Conservation (phyloP, 2,329 filamentous ascomycete species). For the Microsporum canis region DNA sequence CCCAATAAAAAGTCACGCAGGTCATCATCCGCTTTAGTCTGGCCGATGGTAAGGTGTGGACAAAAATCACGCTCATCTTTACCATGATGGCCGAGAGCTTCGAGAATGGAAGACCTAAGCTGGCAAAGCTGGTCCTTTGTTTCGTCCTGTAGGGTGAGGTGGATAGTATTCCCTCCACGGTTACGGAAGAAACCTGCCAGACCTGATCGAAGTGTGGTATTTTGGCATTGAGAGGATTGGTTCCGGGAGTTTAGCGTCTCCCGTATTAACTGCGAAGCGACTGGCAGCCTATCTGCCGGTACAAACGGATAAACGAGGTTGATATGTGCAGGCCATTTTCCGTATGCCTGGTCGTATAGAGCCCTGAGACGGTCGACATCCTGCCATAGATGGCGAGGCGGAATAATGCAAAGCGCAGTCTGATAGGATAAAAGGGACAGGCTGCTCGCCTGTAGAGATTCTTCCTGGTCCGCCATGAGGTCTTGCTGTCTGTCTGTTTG, state of each 20-base stretch:
- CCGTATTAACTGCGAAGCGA: constrained; percentile 34
- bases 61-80: constrained; percentile 24
- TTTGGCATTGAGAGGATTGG: neutral
- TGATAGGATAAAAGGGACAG: constrained; percentile 36
- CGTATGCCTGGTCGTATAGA: constrained; percentile 52
- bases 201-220: constrained; percentile 4
- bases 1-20: constrained; percentile 43
- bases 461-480: neutral
- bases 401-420: constrained; percentile 51
- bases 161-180: constrained; percentile 42
- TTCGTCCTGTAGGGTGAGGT: constrained; percentile 20
- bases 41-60: constrained; percentile 51
- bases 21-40: constrained; percentile 40
- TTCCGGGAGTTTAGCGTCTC: constrained; percentile 19
- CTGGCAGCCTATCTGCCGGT: constrained; percentile 34
- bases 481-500: neutral
- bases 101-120: constrained; percentile 30
- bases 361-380: constrained; percentile 45
- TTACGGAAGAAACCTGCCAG: constrained; percentile 39
- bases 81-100: constrained; percentile 20
- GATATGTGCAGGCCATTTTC: constrained; percentile 55
- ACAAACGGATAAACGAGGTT: constrained; percentile 59
- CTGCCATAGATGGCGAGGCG: constrained; percentile 39
- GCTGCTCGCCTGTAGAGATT: neutral
- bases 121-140: constrained; percentile 18